Percentiles rank a stretch among this genome's conserved stretches.
phyloP scores from a whole-genome alignment of 1,284 basidiomycete species.

The Puccinia novopanici region DNA sequence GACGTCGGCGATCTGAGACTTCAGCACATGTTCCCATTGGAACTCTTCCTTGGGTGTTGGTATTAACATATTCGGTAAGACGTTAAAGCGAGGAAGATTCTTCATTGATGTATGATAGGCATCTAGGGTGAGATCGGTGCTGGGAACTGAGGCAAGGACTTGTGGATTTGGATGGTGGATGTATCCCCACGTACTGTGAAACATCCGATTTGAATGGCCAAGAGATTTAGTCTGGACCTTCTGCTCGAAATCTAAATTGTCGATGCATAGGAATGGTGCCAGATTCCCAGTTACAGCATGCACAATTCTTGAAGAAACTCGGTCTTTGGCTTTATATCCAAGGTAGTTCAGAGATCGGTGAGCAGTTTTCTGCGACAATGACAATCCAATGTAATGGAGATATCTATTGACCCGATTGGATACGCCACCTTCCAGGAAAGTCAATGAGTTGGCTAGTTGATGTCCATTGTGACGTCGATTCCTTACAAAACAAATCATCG shows the following conservation, averaged over 20 bases:
- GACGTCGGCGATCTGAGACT: neutral
- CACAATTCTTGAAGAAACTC: neutral
- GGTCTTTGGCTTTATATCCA: neutral
- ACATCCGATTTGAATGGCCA: neutral
- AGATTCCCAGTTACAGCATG: neutral
- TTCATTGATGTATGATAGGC: neutral
- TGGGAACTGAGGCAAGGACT: neutral
- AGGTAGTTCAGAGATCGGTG: neutral
- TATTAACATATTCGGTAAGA: neutral
- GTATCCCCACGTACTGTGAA: slow-evolving; percentile 13
- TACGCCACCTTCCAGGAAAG: neutral
- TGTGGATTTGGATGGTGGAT: neutral
- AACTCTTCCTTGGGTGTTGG: neutral
- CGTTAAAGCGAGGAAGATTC: neutral
- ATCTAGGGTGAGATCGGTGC: neutral
- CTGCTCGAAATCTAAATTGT: neutral
- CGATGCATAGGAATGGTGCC: neutral
- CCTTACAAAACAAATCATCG: neutral
- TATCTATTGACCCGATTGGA: neutral
- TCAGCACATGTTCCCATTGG: neutral
- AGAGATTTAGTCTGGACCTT: neutral
- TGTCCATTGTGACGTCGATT: neutral
- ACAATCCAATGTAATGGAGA: neutral
- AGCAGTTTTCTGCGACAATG: neutral
- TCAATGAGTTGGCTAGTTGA: neutral